Evolutionary conservation across 805 yeast species (phyloP).

Genomic region (baker's yeast (Saccharomyces cerevisiae)): DNA sequence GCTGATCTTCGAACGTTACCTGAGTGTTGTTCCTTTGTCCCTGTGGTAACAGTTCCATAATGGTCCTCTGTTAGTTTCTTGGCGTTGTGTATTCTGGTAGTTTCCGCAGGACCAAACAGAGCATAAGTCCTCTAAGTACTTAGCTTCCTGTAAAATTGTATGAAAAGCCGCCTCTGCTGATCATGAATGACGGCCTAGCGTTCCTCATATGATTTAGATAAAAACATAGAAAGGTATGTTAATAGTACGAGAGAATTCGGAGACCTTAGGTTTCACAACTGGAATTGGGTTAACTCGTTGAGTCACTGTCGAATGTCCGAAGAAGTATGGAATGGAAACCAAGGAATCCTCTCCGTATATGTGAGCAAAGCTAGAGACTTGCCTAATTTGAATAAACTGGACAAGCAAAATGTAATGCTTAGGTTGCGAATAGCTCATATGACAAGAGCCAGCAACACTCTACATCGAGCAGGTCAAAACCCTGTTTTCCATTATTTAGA

Average conservation of each 20-base stretch:
- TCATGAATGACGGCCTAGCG: background rate
- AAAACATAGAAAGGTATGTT: background rate
- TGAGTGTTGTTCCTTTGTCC: conserved; percentile 35
- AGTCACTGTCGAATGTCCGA: conserved; percentile 18
- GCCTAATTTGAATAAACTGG: conserved; percentile 77
- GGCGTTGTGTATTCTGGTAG: conserved; percentile 1
- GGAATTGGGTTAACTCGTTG: background rate
- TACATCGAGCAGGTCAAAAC: conserved; percentile 86
- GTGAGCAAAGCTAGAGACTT: conserved; percentile 77
- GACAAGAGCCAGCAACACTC: conserved; percentile 70
- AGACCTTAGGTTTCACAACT: background rate
- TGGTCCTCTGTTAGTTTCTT: background rate
- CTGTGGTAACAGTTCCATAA: conserved; percentile 32
- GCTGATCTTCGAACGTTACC: conserved; percentile 62
- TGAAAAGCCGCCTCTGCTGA: background rate
- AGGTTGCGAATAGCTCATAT: conserved; percentile 72
- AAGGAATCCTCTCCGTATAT: conserved; percentile 60
- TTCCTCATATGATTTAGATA: background rate
- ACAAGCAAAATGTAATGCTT: conserved; percentile 90
- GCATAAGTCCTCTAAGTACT: background rate
- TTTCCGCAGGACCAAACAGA: background rate
- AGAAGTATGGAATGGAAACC: conserved; percentile 25
- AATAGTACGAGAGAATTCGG: background rate
- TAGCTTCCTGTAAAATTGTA: background rate
- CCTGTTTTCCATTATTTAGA: conserved; percentile 82